phyloP scores from a whole-genome alignment of 2,329 filamentous ascomycete genomes.

The Colletotrichum sp. region DNA sequence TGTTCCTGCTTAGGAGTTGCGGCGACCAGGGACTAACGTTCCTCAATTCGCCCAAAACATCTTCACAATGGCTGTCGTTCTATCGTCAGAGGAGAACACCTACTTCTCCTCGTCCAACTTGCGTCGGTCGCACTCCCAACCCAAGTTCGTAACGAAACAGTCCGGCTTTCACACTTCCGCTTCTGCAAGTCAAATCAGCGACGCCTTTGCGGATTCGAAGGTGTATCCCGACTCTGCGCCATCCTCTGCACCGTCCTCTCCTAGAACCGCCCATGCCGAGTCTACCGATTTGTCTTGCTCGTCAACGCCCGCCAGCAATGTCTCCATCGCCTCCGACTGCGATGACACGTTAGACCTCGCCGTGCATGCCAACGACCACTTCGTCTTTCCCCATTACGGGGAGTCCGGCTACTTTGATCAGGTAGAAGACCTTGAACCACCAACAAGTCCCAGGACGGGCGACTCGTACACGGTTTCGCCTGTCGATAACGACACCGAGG shows the following conservation, averaged over 20 bases:
- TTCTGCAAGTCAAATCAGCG: conserved; percentile 50
- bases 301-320: conserved; percentile 68
- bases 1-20: background rate
- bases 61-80: conserved; percentile 58
- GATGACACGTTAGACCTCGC: conserved; percentile 50
- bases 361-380: conserved; percentile 53
- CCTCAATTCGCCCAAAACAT: conserved; percentile 8
- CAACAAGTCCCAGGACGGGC: conserved; percentile 53
- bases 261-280: conserved; percentile 55
- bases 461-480: conserved; percentile 59
- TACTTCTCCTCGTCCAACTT: conserved; percentile 61
- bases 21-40: conserved; percentile 17
- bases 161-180: conserved; percentile 49
- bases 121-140: conserved; percentile 66
- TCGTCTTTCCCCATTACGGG: conserved; percentile 50
- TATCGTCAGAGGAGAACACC: conserved; percentile 61
- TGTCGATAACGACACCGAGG: conserved; percentile 57
- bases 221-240: conserved; percentile 51
- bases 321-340: conserved; percentile 65
- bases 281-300: conserved; percentile 62
- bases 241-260: conserved; percentile 63
- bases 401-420: conserved; percentile 53
- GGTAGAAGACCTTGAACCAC: conserved; percentile 54
- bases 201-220: conserved; percentile 49
- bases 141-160: conserved; percentile 55